Conservation (phyloP, 2,329 filamentous ascomycete species). For the Xylariales sp. region DNA sequence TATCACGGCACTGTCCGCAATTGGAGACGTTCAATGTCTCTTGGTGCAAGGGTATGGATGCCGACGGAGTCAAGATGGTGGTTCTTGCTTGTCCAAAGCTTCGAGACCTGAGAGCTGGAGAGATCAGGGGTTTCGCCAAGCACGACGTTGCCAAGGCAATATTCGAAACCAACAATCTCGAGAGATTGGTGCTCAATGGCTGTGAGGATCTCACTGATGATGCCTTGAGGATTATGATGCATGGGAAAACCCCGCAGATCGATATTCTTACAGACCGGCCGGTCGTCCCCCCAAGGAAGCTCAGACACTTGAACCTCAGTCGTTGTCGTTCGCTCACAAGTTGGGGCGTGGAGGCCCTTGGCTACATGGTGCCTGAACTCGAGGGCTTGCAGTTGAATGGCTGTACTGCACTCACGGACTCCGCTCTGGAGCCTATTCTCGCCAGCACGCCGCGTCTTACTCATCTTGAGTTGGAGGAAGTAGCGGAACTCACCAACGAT, state of each 20-base stretch:
- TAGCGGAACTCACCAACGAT: conserved; percentile 70
- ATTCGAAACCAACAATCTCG: conserved; percentile 75
- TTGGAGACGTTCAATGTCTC: conserved; percentile 86
- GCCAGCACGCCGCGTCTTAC: conserved; percentile 72
- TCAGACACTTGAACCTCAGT: conserved; percentile 82
- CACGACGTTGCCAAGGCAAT: conserved; percentile 66
- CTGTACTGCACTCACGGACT: conserved; percentile 69
- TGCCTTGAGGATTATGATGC: conserved; percentile 67
- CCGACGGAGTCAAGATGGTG: conserved; percentile 67
- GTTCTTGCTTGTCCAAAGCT: conserved; percentile 68
- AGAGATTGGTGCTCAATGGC: conserved; percentile 76
- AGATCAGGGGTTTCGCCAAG: conserved; percentile 76
- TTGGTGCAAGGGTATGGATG: conserved; percentile 86
- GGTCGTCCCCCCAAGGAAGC: conserved; percentile 68
- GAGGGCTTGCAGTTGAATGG: conserved; percentile 81
- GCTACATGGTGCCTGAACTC: conserved; percentile 69
- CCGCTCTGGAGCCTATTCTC: conserved; percentile 66
- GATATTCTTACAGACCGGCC: conserved; percentile 75
- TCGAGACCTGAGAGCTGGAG: conserved; percentile 75
- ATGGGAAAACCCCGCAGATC: conserved; percentile 70
- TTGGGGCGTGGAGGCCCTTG: conserved; percentile 64
- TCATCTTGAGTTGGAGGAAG: conserved; percentile 85
- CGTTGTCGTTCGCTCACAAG: conserved; percentile 72
- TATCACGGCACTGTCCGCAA: conserved; percentile 73
- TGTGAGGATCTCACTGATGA: conserved; percentile 75